Base-by-base conservation (phyloP, 225 moss, liverwort and hornwort genomes). In the Pleurozium schreberi region DNA sequence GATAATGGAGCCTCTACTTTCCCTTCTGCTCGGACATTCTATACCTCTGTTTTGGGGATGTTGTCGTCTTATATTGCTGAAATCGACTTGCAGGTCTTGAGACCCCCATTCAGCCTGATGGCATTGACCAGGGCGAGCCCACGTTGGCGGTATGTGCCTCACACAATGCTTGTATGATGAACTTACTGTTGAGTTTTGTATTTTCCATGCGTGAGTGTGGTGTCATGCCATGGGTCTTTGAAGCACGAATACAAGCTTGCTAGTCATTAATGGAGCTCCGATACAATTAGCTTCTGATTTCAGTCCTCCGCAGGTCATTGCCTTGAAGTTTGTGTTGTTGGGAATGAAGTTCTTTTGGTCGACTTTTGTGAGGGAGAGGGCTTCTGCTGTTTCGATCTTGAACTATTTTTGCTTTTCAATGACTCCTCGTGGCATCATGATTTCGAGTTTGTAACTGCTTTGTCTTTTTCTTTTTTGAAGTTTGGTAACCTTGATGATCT, bases 91-190 rank as follows among this genome's bases (percentile, higher is more conserved):
- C 80, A 80, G 58, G 79, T 15, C 40, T 40, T 27, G 0, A 27
- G 4, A 4, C 6, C 0, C 22, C 3, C n/a, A n/a, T 36, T 36
- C 0, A 14, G 10, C 4, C 11, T 8, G n/a, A 27, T 27, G 17
- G 10, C 57, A n/a, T 26, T 57, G 57, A 55, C 11, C 79, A 40
- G 16, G 57, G n/a, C 47, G 18, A 49, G 47, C 6, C 31, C 7
- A 1, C 12, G 12, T 12, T 7, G n/a, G 40, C 40, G 80, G 80
- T 58, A 57, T 36, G 57, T 79, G 16, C 79, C n/a, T 57, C n/a
- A 79, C 57, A 3, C 6, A 27, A n/a, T 17, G 26, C 4, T 57
- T 15, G 26, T 53, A 14, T 38, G 17, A n/a, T 22, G 26, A 57
- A n/a, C 4, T 78, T 78, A 38, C 0, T 26, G 15, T 79, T 79